Evolutionary conservation across 2,329 filamentous ascomycete species (phyloP), one percentile per base, ranked within the genome.

Genomic region (Aureobasidium leucospermi): DNA sequence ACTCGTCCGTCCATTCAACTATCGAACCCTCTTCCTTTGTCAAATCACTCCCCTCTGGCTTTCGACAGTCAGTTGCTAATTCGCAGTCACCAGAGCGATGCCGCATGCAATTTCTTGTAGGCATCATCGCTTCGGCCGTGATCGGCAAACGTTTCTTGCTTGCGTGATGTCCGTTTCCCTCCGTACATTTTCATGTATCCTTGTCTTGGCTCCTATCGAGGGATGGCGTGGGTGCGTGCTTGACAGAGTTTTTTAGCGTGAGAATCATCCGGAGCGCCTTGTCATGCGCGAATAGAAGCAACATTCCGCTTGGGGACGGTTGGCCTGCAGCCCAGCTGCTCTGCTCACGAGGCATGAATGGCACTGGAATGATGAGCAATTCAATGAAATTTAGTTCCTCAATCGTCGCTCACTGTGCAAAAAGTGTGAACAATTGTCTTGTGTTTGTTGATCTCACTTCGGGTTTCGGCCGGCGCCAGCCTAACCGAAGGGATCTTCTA

Each of bases 291-390:
- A 43, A 58, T 49, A 42, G 36, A 41, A 58, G 55, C 55, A 58
- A n/a, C 55, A 58, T 58, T 58, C 55, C 55, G 55, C 45, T 58
- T 58, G 55, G 45, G 55, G 55, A 48, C 45, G 55, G 43, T 58
- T 49, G 43, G 45, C 45, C 38, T 48, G 36, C 45, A 49, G 43
- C 32, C 36, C 55, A 57, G 42, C 23, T 55, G 51, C 36, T 48
- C 16, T 58, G 55, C 55, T 58, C 55, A 58, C 55, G 38, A 48
- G 55, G 55, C 55, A 49, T 34, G 55, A 34, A 58, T 45, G 55
- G 43, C 53, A 49, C 55, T 48, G 55, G 55, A 58, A 58, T 58
- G 45, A 58, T 58, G 45, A 48, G 55, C 45, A 58, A 8, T 57
- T 57, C 42, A 46, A 57, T 57, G 41, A 47, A 47, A 57, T 38